A percentile compares a stretch with the other conserved stretches of the same genome.
Evolutionary conservation across 352 stramenopile genomes (phyloP).

Genomic region (Pythium brachiatum): DNA sequence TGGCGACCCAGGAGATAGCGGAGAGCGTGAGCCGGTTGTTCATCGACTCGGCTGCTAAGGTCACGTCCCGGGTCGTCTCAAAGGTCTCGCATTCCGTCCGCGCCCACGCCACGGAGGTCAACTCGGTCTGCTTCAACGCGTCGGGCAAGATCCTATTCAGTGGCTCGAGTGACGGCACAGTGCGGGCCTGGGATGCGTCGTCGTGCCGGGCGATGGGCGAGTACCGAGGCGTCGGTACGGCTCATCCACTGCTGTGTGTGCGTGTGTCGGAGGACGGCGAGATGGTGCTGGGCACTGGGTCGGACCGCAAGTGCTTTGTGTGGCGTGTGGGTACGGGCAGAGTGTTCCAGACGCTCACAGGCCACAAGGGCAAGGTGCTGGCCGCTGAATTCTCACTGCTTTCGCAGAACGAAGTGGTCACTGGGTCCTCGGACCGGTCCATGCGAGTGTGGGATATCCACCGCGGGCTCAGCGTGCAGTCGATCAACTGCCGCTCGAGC

Average conservation of each 20-base stretch:
- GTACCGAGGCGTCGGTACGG: slow-evolving; percentile 73
- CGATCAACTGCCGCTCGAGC: slow-evolving; percentile 72
- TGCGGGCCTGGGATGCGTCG: slow-evolving; percentile 71
- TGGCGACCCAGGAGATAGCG: slow-evolving; percentile 44
- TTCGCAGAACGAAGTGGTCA: slow-evolving; percentile 62
- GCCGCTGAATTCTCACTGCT: slow-evolving; percentile 72
- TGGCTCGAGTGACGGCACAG: slow-evolving; percentile 78
- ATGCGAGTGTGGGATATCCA: slow-evolving; percentile 78
- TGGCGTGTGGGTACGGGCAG: slow-evolving; percentile 80
- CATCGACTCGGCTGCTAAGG: slow-evolving; percentile 23
- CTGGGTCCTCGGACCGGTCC: slow-evolving; percentile 70
- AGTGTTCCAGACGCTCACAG: slow-evolving; percentile 80
- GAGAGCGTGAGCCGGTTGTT: slow-evolving; percentile 46
- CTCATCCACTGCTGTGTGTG: slow-evolving; percentile 81
- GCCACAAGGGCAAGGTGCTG: slow-evolving; percentile 83
- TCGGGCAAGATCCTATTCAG: slow-evolving; percentile 82
- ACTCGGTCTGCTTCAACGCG: slow-evolving; percentile 82
- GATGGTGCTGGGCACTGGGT: slow-evolving; percentile 75
- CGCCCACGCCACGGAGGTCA: slow-evolving; percentile 80
- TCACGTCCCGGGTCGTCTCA: slow-evolving; percentile 32
- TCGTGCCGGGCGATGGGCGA: slow-evolving; percentile 56
- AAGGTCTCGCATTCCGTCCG: slow-evolving; percentile 56
- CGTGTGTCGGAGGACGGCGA: slow-evolving; percentile 72
- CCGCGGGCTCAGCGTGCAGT: slow-evolving; percentile 61
- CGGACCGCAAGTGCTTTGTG: slow-evolving; percentile 83